Evolutionary conservation across 768 basidiomycete species (phyloP).

Genomic region (Cystoderma amianthinum): DNA sequence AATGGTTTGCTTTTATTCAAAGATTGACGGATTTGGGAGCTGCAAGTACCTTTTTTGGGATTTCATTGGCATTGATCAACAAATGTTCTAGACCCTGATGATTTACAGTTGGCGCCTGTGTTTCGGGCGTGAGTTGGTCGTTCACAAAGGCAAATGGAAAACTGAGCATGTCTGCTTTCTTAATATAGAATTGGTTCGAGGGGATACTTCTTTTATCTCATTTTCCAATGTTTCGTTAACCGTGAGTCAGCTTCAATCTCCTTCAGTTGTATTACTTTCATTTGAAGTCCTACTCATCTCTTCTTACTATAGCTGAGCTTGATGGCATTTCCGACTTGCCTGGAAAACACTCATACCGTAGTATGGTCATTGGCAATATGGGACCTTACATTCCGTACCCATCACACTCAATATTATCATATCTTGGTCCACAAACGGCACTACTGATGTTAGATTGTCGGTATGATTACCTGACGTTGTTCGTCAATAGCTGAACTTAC

Average conservation of each 20-base stretch:
- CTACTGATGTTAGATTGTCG: constrained; percentile 81
- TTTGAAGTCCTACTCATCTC: neutral
- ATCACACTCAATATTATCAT: constrained; percentile 77
- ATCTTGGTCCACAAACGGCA: constrained; percentile 70
- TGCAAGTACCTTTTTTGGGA: constrained; percentile 40
- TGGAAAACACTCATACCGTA: constrained; percentile 59
- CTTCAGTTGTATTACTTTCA: neutral
- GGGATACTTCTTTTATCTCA: constrained; percentile 87
- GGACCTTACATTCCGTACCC: constrained; percentile 78
- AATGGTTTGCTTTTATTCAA: constrained; percentile 9
- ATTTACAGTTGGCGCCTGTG: constrained; percentile 64
- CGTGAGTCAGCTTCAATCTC: constrained; percentile 27
- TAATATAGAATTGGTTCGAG: constrained; percentile 64
- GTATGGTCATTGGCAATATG: constrained; percentile 63
- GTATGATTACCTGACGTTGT: constrained; percentile 29
- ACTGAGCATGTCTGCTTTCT: neutral
- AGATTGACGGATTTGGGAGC: constrained; percentile 83
- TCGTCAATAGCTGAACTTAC: too few species aligned
- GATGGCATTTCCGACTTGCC: constrained; percentile 67
- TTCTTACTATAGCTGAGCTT: constrained; percentile 40
- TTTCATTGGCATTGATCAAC: too few species aligned
- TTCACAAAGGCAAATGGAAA: neutral
- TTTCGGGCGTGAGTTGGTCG: constrained; percentile 51
- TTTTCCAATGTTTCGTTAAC: constrained; percentile 92
- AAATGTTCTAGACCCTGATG: constrained; percentile 61